Conservation (phyloP, 1,139 yeast species). For the Scheffersomyces titani region DNA sequence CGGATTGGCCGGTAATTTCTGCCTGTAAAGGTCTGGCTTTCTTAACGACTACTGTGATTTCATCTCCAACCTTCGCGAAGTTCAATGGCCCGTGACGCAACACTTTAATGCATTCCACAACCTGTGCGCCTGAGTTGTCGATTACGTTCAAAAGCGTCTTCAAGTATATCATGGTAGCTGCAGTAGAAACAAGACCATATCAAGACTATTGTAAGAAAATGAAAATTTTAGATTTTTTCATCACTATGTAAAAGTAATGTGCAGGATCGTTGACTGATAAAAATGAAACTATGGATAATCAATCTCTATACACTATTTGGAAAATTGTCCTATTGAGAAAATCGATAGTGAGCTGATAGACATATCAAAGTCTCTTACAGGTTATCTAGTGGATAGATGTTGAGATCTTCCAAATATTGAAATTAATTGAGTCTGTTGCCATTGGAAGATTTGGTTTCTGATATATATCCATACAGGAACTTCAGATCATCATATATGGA, state of each 20-base stretch:
- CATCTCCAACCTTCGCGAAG: constrained; percentile 86
- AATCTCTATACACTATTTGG: not conserved
- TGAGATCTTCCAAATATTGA: not conserved
- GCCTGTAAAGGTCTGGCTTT: constrained; percentile 76
- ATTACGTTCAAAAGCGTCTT: constrained; percentile 88
- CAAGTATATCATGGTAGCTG: constrained; percentile 68
- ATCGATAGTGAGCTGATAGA: not conserved
- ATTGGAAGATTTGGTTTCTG: not conserved
- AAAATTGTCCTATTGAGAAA: not conserved
- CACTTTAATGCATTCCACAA: constrained; percentile 95
- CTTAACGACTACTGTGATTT: constrained; percentile 91
- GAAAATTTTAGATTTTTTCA: not conserved
- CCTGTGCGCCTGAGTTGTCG: constrained; percentile 93
- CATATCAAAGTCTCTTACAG: too few species aligned
- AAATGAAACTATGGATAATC: not conserved
- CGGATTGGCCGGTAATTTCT: constrained; percentile 66
- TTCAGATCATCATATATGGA: not conserved
- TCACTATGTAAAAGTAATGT: not conserved
- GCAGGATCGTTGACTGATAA: not conserved
- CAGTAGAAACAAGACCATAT: not conserved
- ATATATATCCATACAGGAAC: not conserved
- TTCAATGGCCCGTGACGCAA: constrained; percentile 84
- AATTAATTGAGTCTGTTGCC: not conserved
- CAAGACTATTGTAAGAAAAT: not conserved
- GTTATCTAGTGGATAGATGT: not conserved